Evolutionary conservation across 2,329 filamentous ascomycete species (phyloP).

Genomic region (Paecilomyces variotii): DNA sequence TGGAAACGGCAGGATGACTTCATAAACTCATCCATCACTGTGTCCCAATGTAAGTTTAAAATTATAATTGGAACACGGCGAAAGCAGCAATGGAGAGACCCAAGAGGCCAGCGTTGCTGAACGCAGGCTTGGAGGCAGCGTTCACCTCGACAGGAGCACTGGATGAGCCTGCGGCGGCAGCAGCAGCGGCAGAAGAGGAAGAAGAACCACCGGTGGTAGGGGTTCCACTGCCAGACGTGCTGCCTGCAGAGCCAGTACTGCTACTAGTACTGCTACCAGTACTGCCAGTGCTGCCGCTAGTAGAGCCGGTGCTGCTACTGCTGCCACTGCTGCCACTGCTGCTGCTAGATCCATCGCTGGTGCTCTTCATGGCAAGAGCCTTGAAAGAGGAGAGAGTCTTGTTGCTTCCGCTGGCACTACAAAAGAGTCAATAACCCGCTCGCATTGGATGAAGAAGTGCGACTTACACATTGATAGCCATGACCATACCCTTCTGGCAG

Average conservation of each 20-base stretch:
- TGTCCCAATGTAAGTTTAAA: slow-evolving; percentile 1
- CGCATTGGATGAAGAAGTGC: background rate
- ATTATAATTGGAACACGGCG: slow-evolving; percentile 3
- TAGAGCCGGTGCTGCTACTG: too few relatives aligned
- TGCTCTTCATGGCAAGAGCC: slow-evolving; percentile 1
- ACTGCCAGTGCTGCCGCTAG: background rate
- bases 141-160: background rate
- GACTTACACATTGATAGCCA: slow-evolving; percentile 66
- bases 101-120: slow-evolving; percentile 4
- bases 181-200: background rate
- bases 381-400: slow-evolving; percentile 5
- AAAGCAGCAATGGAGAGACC: slow-evolving; percentile 2
- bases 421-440: background rate
- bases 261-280: background rate
- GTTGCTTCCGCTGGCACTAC: slow-evolving; percentile 1
- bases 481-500: slow-evolving; percentile 65
- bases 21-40: background rate
- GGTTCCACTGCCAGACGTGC: background rate
- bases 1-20: background rate
- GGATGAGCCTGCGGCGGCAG: background rate
- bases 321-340: background rate
- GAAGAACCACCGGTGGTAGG: background rate
- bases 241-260: background rate
- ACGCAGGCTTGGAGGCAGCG: slow-evolving; percentile 1
- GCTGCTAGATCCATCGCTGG: background rate